phyloP scores from a whole-genome alignment of 257 asterid species.

The Coffea eugenioides region DNA sequence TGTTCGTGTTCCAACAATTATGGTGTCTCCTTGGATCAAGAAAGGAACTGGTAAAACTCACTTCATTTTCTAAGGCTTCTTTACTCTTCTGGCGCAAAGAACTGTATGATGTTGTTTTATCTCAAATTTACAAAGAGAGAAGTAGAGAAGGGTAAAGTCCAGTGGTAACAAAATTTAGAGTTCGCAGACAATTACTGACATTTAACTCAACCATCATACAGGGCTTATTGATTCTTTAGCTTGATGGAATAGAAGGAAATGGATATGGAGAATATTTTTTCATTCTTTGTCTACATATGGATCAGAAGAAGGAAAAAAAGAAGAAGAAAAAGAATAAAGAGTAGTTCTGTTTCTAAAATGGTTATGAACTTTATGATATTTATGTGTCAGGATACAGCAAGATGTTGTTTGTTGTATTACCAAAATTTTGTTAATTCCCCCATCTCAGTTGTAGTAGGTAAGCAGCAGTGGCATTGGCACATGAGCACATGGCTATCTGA shows the following conservation, averaged over 20 bases:
- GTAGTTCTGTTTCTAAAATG: background rate
- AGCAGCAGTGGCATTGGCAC: background rate
- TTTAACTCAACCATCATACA: no score
- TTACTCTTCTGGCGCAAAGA: background rate
- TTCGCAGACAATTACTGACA: background rate
- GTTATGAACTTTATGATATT: background rate
- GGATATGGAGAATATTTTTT: background rate
- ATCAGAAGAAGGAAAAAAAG: background rate
- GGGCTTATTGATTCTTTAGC: no score
- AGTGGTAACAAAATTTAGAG: background rate
- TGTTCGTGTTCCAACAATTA: constrained; percentile 83
- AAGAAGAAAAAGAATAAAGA: background rate
- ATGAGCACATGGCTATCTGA: background rate
- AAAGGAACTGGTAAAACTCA: constrained; percentile 63
- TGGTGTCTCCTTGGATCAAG: constrained; percentile 95
- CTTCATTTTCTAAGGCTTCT: background rate
- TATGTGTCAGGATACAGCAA: background rate
- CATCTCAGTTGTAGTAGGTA: background rate
- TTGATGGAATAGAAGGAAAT: background rate
- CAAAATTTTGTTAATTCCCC: background rate
- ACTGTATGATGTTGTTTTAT: background rate
- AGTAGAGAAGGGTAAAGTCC: background rate
- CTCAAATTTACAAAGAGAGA: background rate
- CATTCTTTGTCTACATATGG: background rate
- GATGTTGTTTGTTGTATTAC: background rate